These are phyloP conservation scores for Echinochloa phyllopogon DNA, from an alignment of 176 grass and related monocot species.

Conservation along the genomic window DNA sequence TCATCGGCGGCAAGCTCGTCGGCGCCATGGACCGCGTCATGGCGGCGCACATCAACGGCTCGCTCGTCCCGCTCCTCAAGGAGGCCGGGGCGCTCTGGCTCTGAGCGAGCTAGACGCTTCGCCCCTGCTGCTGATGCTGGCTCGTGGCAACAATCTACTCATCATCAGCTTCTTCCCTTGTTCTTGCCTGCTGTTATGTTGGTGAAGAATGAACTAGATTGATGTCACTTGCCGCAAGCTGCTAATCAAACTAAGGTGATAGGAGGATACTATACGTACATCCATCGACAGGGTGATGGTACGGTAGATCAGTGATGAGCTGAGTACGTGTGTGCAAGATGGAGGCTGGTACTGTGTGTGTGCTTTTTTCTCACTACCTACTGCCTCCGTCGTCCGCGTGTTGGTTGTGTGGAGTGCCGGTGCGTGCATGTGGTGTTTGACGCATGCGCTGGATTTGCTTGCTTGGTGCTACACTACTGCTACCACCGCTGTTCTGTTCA, in stretches of 20 bases:
- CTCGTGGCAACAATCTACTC: constrained; percentile 16
- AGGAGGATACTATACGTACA: constrained; percentile 15
- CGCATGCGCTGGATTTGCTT: constrained; percentile 52
- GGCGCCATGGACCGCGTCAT: constrained; percentile 93
- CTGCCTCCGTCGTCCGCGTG: constrained; percentile 43
- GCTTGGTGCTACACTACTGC: constrained; percentile 31
- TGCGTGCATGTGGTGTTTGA: constrained; percentile 40
- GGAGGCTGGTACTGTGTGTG: constrained; percentile 48
- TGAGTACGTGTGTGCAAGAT: background rate
- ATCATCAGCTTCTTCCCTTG: background rate
- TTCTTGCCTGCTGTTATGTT: background rate
- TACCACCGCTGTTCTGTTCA: constrained; percentile 14
- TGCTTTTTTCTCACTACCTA: constrained; percentile 42
- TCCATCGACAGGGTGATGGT: constrained; percentile 14
- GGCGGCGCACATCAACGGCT: constrained; percentile 91
- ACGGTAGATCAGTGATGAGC: constrained; percentile 5
- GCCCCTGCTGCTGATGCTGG: background rate
- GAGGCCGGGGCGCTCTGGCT: constrained; percentile 97
- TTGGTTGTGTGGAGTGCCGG: constrained; percentile 12
- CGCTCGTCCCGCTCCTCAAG: constrained; percentile 92
- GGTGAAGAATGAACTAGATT: background rate
- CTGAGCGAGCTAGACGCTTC: background rate
- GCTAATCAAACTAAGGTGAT: constrained; percentile 28
- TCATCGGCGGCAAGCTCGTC: constrained; percentile 89
- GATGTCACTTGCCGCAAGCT: constrained; percentile 29